These are phyloP conservation scores for Arxiozyma heterogenica DNA, from an alignment of 1,139 yeast species.

Conservation along the genomic window DNA sequence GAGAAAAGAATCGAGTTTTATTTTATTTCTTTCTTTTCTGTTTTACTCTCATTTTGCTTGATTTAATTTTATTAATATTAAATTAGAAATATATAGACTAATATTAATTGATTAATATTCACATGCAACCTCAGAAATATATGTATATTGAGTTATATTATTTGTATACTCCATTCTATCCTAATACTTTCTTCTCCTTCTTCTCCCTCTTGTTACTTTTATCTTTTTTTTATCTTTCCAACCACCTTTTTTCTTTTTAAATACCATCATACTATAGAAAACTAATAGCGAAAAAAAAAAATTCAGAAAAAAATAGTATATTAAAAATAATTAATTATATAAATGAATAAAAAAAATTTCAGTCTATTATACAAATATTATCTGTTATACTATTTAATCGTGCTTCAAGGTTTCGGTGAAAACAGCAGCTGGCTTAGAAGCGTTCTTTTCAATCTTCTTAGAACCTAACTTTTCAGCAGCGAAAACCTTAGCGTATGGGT, in stretches of 20 bases:
- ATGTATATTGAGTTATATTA: no score
- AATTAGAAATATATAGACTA: neutral
- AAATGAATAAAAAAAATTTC: slow-evolving; percentile 1
- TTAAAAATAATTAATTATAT: neutral
- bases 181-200: neutral
- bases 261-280: neutral
- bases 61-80: no score
- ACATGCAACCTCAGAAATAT: neutral
- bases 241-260: neutral
- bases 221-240: no score
- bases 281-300: neutral
- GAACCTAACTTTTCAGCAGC: slow-evolving; percentile 87
- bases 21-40: neutral
- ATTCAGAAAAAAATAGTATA: neutral
- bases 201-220: neutral
- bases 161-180: no score
- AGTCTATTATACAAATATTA: slow-evolving; percentile 2
- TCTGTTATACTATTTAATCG: slow-evolving; percentile 29
- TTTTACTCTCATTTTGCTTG: neutral
- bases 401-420: slow-evolving; percentile 60
- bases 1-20: neutral
- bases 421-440: slow-evolving; percentile 64
- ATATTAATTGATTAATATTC: slow-evolving; percentile 2
- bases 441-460: slow-evolving; percentile 60
- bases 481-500: slow-evolving; percentile 99